Base-by-base conservation (phyloP, 1,284 basidiomycete genomes). In the Cryptococcus deneoformans region DNA sequence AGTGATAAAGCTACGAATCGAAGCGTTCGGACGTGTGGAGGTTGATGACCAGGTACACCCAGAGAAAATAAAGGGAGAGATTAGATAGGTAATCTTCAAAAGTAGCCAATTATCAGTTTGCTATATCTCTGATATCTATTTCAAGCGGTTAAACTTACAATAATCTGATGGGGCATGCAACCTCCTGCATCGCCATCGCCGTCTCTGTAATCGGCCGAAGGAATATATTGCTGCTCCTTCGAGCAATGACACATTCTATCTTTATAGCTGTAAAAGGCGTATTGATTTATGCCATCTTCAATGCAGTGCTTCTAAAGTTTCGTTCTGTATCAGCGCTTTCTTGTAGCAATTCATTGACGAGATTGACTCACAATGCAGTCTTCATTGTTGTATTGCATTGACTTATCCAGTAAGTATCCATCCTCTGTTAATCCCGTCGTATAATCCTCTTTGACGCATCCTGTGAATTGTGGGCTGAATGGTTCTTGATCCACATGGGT, bases 51-150 rank as follows among this genome's bases (percentile, higher is more conserved):
- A 10, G 47, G 11, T 7, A 16, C 47, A 48, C 34, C n/a, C n/a
- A n/a, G 47, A 35, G 53, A 54, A 54, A 24, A 48, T 46, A 39
- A 54, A 54, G 36, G 36, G 45, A 20, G 53, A 47, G 46, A 36
- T 29, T 45, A 54, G 53, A 38, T 47, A 54, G 24, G 45, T 48
- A 14, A 54, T 46, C 53, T 54, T 20, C 20, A 20, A 20, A 45
- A 12, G 44, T 11, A 12, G 16, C 14, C 7, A 14, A 44, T 35
- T 24, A 35, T 34, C 14, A 36, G 43, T 35, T 9, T 10, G n/a
- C 7, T 45, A 12, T 12, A 14, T 20, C 20, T 10, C 29, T 11
- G 2, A 46, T 9, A 16, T 45, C 20, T 12, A 14, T 20, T 16
- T 10, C 29, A 20, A 24, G n/a, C 2, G 5, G 29, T 34, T 5